Evolutionary conservation across 768 basidiomycete species (phyloP).

Genomic region (Suillus hirtellus): DNA sequence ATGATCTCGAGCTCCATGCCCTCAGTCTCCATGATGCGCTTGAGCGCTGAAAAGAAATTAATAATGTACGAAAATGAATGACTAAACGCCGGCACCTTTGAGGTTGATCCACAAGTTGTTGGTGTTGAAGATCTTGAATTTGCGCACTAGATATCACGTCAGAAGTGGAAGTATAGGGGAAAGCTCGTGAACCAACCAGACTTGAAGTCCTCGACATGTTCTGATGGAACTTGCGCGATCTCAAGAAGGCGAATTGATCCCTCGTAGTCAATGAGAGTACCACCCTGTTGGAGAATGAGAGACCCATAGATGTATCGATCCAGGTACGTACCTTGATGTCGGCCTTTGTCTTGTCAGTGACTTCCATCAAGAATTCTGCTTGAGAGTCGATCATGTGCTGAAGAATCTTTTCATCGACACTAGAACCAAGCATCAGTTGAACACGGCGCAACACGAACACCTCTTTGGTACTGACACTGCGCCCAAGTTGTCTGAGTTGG

Average conservation of each 20-base stretch:
- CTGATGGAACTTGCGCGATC: slow-evolving; percentile 72
- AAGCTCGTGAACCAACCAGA: slow-evolving; percentile 30
- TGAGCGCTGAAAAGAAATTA: slow-evolving; percentile 50
- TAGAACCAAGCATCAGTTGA: slow-evolving; percentile 20
- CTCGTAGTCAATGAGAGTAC: slow-evolving; percentile 69
- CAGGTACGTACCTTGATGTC: slow-evolving; percentile 53
- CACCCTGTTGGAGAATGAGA: slow-evolving; percentile 37
- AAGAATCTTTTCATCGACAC: slow-evolving; percentile 68
- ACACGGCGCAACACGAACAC: neutral
- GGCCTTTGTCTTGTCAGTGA: slow-evolving; percentile 83
- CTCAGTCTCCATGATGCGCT: slow-evolving; percentile 69
- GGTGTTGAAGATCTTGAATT: slow-evolving; percentile 83
- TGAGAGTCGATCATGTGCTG: slow-evolving; percentile 64
- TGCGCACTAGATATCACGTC: slow-evolving; percentile 42
- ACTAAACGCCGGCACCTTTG: slow-evolving; percentile 31
- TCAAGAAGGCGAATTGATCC: slow-evolving; percentile 69
- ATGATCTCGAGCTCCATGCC: slow-evolving; percentile 80
- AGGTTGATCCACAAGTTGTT: slow-evolving; percentile 66
- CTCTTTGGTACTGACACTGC: slow-evolving; percentile 47
- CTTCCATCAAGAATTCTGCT: slow-evolving; percentile 73
- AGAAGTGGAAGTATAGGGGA: neutral
- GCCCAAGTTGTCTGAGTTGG: slow-evolving; percentile 76
- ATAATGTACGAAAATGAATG: neutral
- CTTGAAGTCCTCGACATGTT: slow-evolving; percentile 76
- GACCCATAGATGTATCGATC: neutral